phyloP scores from a whole-genome alignment of 495 filamentous ascomycete genomes.

The Saxophila tyrrhenica region DNA sequence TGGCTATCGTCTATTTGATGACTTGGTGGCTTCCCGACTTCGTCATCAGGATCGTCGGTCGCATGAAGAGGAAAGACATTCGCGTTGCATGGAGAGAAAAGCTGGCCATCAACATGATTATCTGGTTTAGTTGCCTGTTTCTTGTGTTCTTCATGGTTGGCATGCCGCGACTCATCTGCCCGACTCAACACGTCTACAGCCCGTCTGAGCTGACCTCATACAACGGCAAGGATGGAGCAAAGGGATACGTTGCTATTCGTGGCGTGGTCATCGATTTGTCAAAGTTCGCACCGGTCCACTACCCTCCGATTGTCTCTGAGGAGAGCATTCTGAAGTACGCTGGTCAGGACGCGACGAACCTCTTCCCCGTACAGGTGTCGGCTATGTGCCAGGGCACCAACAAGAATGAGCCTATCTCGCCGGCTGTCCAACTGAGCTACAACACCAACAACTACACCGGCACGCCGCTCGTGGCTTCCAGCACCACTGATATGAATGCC shows the following conservation, averaged over 20 bases:
- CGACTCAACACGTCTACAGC: conserved; percentile 78
- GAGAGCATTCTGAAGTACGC: conserved; percentile 65
- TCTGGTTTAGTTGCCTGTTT: conserved; percentile 75
- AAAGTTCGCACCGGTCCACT: conserved; percentile 63
- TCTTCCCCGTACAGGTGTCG: conserved; percentile 93
- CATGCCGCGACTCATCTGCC: conserved; percentile 83
- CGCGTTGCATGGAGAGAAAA: conserved; percentile 93
- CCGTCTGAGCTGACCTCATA: conserved; percentile 59
- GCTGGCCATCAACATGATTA: conserved; percentile 93
- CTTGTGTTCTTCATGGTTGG: conserved; percentile 75
- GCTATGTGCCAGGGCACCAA: conserved; percentile 69
- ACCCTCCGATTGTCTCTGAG: conserved; percentile 55
- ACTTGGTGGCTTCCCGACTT: conserved; percentile 87
- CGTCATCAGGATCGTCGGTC: conserved; percentile 60
- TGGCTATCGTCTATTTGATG: conserved; percentile 72
- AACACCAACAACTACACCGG: conserved; percentile 62
- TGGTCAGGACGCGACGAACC: conserved; percentile 68
- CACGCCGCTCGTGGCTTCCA: conserved; percentile 46
- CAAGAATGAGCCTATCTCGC: conserved; percentile 47
- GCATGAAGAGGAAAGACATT: conserved; percentile 90
- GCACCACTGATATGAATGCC: conserved; percentile 55
- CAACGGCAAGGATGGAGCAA: conserved; percentile 56
- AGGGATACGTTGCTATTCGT: conserved; percentile 68
- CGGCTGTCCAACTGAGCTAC: conserved; percentile 70
- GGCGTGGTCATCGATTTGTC: conserved; percentile 81